Conservation (phyloP, 768 basidiomycete species). For the Mycena vulgaris region DNA sequence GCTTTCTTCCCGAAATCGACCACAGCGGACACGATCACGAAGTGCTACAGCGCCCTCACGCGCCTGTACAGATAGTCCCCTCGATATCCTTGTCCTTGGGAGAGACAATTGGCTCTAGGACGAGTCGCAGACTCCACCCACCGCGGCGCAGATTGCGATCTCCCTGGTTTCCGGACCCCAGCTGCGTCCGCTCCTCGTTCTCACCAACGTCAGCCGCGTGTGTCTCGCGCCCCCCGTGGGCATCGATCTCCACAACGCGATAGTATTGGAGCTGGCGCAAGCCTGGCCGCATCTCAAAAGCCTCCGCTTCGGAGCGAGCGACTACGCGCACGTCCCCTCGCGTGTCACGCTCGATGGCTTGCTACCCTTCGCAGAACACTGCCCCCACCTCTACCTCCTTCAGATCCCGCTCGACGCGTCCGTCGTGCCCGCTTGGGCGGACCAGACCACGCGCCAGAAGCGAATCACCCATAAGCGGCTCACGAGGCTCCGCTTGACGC, state of each 20-base stretch:
- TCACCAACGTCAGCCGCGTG: conserved; percentile 22
- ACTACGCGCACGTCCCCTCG: conserved; percentile 9
- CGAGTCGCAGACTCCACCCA: not conserved
- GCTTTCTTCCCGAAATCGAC: too few relatives aligned
- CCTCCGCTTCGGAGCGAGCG: conserved; percentile 1
- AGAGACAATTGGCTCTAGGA: too few relatives aligned
- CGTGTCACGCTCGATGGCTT: conserved; percentile 21
- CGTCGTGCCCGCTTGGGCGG: not conserved
- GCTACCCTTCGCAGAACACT: conserved; percentile 21
- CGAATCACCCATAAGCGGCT: too few relatives aligned
- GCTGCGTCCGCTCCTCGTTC: conserved; percentile 20
- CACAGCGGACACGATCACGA: not conserved
- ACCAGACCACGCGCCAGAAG: not conserved
- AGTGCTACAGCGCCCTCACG: conserved; percentile 5
- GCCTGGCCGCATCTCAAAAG: conserved; percentile 22
- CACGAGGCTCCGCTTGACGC: conserved; percentile 2
- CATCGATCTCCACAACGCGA: conserved; percentile 20
- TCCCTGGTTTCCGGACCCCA: conserved; percentile 7
- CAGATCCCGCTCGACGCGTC: conserved; percentile 11
- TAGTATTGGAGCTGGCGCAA: conserved; percentile 7
- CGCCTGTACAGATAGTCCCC: conserved; percentile 6
- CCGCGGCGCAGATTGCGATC: conserved; percentile 18
- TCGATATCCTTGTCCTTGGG: not conserved
- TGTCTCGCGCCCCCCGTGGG: conserved; percentile 20
- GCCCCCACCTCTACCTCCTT: conserved; percentile 18